A percentile compares a stretch with the other conserved stretches of the same genome.
These are phyloP conservation scores for Angomonas deanei DNA, from an alignment of 208 protist genomes.

Conservation along the genomic window DNA sequence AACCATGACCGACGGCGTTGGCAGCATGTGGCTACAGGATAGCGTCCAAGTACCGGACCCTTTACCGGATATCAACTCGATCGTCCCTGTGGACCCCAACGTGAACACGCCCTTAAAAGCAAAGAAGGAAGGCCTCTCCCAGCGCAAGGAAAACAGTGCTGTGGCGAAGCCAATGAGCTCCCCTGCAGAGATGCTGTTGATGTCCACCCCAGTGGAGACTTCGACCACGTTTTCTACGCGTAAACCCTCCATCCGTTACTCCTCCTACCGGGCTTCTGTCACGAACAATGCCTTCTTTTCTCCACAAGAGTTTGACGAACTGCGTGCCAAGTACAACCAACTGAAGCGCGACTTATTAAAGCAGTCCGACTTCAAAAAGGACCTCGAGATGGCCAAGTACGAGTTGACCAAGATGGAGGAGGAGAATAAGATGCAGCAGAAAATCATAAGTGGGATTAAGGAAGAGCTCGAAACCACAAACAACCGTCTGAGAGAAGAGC, in stretches of 20 bases:
- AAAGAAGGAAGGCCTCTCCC: not conserved
- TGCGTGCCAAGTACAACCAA: conserved; percentile 62
- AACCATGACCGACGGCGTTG: conserved; percentile 14
- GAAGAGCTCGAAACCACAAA: conserved; percentile 48
- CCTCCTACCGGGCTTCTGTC: conserved; percentile 44
- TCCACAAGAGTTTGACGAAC: conserved; percentile 77
- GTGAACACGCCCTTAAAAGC: not conserved
- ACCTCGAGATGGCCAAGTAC: conserved; percentile 71
- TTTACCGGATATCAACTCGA: conserved; percentile 32
- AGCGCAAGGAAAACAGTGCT: not conserved
- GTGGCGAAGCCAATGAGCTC: not conserved
- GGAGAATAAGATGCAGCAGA: conserved; percentile 49
- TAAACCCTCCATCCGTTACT: conserved; percentile 33
- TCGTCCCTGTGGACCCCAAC: conserved; percentile 3
- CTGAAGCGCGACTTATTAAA: conserved; percentile 73
- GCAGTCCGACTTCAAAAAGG: conserved; percentile 64
- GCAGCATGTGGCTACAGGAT: conserved; percentile 84
- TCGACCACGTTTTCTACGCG: conserved; percentile 25
- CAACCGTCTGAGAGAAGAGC: conserved; percentile 39
- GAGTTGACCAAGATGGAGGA: conserved; percentile 66
- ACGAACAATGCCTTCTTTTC: conserved; percentile 60
- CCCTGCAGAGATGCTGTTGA: conserved; percentile 49
- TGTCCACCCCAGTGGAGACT: conserved; percentile 46
- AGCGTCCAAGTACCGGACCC: conserved; percentile 76
- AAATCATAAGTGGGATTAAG: conserved; percentile 37